Base-by-base conservation (phyloP, 1,284 basidiomycete species). In the Peniophora sp. region DNA sequence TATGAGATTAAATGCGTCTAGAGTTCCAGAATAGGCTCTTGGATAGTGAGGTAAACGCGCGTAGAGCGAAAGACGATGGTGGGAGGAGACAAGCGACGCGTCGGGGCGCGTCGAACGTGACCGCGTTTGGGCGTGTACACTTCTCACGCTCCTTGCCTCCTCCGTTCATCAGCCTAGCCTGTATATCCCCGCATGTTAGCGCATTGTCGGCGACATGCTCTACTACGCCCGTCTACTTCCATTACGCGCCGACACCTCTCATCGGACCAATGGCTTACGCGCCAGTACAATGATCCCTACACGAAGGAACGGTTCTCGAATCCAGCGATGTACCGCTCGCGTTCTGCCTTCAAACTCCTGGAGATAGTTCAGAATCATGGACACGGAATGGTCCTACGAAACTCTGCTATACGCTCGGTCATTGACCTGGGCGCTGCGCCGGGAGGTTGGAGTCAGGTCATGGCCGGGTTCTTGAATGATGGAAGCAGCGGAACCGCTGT, bases 401-500 rank as follows among this genome's bases (percentile, higher is more conserved):
- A 72, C 43, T 66, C 65, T 9, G 73, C 81, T 53, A 75, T 85
- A 1, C 67, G 64, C 3, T 71, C 77, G 19, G 81, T 93, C 0
- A 80, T 93, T 2, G 92, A 94, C 65, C 76, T 95, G 23, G 92
- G 92, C 32, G 88, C 87, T 1, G 89, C 91, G 1, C 92, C 92
- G 0, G 92, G 91, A 3, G 90, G 91, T 0, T 94, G 92, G 92
- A 85, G 83, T 52, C 90, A 94, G 61, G 89, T 92, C 19, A 82
- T 83, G 10, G 83, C 85, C 0, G 71, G 72, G 22, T 75, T 78
- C 11, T 66, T 47, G 27, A 32, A 12, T 32, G 27, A 32, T 32
- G 27, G 27, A 5, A 32, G 27, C 12, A 32, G 6, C 6, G 27
- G 27, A 5, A 32, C 27, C 12, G 27, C 27, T 32, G 27, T 50